phyloP scores from a whole-genome alignment of 441 rosid species.

The Lepidium campestre region DNA sequence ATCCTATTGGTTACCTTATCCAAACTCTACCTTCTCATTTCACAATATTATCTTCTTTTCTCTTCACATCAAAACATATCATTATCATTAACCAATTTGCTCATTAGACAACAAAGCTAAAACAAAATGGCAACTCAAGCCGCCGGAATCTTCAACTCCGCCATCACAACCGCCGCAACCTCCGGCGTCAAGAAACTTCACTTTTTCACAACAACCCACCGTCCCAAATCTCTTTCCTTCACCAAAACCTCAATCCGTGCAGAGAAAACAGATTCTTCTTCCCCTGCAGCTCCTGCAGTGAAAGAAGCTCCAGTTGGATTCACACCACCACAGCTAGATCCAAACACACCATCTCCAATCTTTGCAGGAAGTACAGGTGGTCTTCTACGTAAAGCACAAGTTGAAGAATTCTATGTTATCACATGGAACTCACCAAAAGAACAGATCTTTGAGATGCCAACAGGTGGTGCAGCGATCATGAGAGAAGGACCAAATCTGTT shows the following conservation, averaged over 20 bases:
- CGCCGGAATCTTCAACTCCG: slow-evolving; percentile 34
- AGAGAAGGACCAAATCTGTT: slow-evolving; percentile 71
- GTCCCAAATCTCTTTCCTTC: slow-evolving; percentile 34
- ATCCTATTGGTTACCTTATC: slow-evolving; percentile 32
- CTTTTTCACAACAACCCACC: slow-evolving; percentile 26
- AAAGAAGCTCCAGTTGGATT: slow-evolving; percentile 67
- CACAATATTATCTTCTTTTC: slow-evolving; percentile 16
- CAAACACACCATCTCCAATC: slow-evolving; percentile 71
- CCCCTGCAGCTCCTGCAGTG: slow-evolving; percentile 23
- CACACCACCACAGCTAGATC: slow-evolving; percentile 72
- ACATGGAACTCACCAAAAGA: slow-evolving; percentile 80
- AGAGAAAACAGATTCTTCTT: slow-evolving; percentile 22
- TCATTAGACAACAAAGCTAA: neutral
- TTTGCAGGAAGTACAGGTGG: slow-evolving; percentile 88
- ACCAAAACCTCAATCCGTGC: slow-evolving; percentile 37
- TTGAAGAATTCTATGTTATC: slow-evolving; percentile 77
- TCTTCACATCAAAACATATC: slow-evolving; percentile 3
- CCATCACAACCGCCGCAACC: slow-evolving; percentile 32
- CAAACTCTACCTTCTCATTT: slow-evolving; percentile 21
- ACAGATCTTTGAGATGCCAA: slow-evolving; percentile 80
- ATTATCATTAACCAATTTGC: neutral
- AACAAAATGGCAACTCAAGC: slow-evolving; percentile 40
- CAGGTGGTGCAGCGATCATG: slow-evolving; percentile 73
- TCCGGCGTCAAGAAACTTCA: slow-evolving; percentile 31
- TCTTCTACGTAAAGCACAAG: slow-evolving; percentile 61